Percentiles rank a stretch among this genome's conserved stretches.
These are phyloP conservation scores for Bruguiera sexangula DNA, from an alignment of 345 rosid species.

Conservation along the genomic window DNA sequence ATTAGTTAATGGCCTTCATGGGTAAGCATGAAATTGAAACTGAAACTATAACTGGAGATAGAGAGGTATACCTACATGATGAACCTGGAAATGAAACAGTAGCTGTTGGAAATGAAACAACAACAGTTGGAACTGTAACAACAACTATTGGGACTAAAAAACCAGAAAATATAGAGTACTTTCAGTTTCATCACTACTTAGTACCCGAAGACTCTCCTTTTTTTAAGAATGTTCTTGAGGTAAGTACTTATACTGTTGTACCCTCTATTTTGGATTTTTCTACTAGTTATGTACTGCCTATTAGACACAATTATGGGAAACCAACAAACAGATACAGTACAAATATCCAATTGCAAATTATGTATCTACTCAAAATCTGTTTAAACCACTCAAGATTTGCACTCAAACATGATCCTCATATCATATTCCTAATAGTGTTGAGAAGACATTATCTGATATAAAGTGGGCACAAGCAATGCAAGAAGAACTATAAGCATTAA, in stretches of 20 bases:
- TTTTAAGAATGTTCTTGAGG: neutral
- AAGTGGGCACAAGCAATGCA: neutral
- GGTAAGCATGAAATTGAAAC: neutral
- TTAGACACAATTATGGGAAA: neutral
- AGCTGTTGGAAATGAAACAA: neutral
- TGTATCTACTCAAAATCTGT: neutral
- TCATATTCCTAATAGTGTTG: neutral
- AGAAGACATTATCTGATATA: neutral
- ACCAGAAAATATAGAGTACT: constrained; percentile 1
- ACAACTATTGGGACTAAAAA: neutral
- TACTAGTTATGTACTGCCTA: neutral
- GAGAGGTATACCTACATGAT: neutral
- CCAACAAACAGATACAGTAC: neutral
- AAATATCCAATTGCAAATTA: neutral
- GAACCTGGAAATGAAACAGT: neutral
- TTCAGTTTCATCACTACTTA: neutral
- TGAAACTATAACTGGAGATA: neutral
- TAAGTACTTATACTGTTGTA: neutral
- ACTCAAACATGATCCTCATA: neutral
- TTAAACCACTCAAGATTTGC: neutral
- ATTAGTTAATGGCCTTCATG: neutral
- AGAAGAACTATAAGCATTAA: neutral
- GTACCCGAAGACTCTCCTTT: neutral
- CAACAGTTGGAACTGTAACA: neutral
- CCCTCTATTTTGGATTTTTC: neutral